Evolutionary conservation across 1,139 yeast genomes (phyloP).

Genomic region (Taphrina populina): DNA sequence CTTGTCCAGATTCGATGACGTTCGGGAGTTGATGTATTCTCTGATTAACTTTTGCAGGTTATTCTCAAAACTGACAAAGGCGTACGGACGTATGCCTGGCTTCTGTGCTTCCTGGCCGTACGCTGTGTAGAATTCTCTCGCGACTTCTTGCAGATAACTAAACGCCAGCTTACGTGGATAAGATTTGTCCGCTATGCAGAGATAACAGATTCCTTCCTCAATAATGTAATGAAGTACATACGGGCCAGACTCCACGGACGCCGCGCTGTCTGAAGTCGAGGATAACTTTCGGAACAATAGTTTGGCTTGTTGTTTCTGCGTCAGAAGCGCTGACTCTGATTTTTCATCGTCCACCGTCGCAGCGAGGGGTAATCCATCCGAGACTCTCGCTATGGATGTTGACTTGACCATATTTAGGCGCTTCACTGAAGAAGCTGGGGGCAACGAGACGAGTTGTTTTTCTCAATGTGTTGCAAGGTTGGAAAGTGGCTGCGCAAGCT

Average conservation of each 20-base stretch:
- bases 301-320: conserved; percentile 84
- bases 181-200: conserved; percentile 71
- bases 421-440: background rate
- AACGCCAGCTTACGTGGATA: conserved; percentile 89
- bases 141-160: conserved; percentile 76
- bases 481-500: no score
- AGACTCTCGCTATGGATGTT: conserved; percentile 29
- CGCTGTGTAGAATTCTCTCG: conserved; percentile 75
- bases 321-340: conserved; percentile 51
- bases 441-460: background rate
- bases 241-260: conserved; percentile 75
- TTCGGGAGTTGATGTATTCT: conserved; percentile 84
- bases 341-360: conserved; percentile 89
- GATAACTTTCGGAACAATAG: conserved; percentile 72
- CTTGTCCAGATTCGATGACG: conserved; percentile 71
- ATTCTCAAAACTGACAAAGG: conserved; percentile 79
- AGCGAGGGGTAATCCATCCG: conserved; percentile 71
- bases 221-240: conserved; percentile 65
- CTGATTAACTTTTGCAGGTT: conserved; percentile 85
- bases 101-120: conserved; percentile 70
- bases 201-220: conserved; percentile 63
- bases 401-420: conserved; percentile 28
- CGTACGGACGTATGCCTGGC: conserved; percentile 76
- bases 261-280: conserved; percentile 78
- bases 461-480: no score